phyloP scores from a whole-genome alignment of 345 rosid genomes.

The Eucalyptus leucophloia region DNA sequence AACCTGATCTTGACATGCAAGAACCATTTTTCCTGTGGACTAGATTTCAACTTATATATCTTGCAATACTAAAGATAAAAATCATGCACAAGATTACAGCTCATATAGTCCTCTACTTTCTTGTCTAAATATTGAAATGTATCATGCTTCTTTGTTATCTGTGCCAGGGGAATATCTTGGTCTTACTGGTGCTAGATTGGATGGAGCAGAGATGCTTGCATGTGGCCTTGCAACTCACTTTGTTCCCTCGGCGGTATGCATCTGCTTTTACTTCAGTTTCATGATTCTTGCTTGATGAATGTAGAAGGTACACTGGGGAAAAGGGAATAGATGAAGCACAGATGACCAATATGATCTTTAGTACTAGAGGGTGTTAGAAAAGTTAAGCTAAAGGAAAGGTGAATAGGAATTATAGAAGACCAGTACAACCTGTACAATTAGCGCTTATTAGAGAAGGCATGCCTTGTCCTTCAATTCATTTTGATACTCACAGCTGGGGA shows the following conservation, averaged over 20 bases:
- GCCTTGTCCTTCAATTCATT: neutral
- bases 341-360: neutral
- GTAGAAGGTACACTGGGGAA: neutral
- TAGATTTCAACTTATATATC: neutral
- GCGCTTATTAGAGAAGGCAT: neutral
- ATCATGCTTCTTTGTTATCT: neutral
- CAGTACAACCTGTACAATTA: neutral
- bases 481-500: neutral
- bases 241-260: conserved; percentile 50
- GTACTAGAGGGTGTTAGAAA: neutral
- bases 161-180: conserved; percentile 67
- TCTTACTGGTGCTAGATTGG: conserved; percentile 70
- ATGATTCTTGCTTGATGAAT: neutral
- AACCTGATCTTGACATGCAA: neutral
- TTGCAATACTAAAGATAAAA: neutral
- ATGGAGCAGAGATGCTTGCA: conserved; percentile 60
- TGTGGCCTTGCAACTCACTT: conserved; percentile 92
- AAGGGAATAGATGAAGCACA: neutral
- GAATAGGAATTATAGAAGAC: neutral
- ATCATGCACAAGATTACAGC: neutral
- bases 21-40: neutral
- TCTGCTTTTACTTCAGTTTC: neutral
- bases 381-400: conserved; percentile 8
- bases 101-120: neutral
- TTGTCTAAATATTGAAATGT: neutral